Conservation (phyloP, 257 asterid species). For the Solanum clarkiae region DNA sequence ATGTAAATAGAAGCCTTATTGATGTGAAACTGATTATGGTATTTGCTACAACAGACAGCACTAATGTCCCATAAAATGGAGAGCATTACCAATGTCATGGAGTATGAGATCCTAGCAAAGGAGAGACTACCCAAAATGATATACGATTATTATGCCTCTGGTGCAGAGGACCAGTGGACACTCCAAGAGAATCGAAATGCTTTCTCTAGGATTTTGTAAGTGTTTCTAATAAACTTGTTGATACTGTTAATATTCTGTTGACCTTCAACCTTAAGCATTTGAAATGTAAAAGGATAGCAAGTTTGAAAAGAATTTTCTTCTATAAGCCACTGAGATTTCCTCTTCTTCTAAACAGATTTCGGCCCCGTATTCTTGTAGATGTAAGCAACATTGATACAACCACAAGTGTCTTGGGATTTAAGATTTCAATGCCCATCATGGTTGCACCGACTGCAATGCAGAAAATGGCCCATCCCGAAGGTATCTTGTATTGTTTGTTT, state of each 20-base stretch:
- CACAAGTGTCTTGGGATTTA: conserved; percentile 49
- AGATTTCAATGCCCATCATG: conserved; percentile 85
- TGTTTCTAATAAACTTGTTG: background rate
- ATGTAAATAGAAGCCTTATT: background rate
- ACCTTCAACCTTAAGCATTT: background rate
- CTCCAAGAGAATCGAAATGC: conserved; percentile 54
- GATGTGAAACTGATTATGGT: background rate
- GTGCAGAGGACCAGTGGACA: conserved; percentile 77
- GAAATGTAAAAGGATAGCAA: background rate
- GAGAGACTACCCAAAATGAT: conserved; percentile 58
- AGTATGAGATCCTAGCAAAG: conserved; percentile 47
- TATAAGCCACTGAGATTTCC: background rate
- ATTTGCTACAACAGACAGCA: background rate
- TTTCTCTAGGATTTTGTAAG: conserved; percentile 55
- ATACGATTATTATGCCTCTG: conserved; percentile 59
- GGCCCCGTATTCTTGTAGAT: conserved; percentile 79
- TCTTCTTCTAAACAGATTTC: conserved; percentile 33
- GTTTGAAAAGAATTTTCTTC: background rate
- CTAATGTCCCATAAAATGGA: conserved; percentile 22
- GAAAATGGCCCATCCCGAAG: conserved; percentile 91
- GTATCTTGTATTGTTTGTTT: conserved; percentile 13
- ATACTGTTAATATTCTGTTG: background rate
- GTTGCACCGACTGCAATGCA: conserved; percentile 92
- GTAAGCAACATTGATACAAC: conserved; percentile 56
- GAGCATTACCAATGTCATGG: conserved; percentile 53